Evolutionary conservation across 108 stramenopile species (phyloP), one percentile per base, ranked within the genome.

Genomic region (Cyclotella distinguenda): DNA sequence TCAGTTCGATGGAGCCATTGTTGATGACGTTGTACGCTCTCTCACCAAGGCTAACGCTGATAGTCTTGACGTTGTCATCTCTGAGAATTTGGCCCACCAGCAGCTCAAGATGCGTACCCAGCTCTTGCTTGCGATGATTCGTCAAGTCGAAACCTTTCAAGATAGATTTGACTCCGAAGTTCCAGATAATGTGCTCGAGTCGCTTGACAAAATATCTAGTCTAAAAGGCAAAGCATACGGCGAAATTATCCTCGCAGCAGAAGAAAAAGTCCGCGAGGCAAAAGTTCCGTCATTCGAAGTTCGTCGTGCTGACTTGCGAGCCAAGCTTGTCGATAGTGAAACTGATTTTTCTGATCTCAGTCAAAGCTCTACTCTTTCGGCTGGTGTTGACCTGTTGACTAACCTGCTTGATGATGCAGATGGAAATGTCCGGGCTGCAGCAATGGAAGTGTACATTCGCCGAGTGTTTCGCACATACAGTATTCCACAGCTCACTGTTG

Each of bases 381-480:
- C 90, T 61, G 97, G 97, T 48, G 97, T 97, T 35, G 97, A 97
- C 65, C 83, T 97, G 57, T 77, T 97, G 44, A 91, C 94, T 8
- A 82, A 81, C 23, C 88, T 97, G 11, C 93, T 97, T 67, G 64
- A 69, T 47, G 95, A 98, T 50, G 47, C 69, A 13, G 91, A 95
- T 66, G 58, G 66, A 23, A 49, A 47, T 15, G 84, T 98, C 23
- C 81, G 83, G 19, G 52, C 55, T 15, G 84, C 86, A 47, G 88
- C 91, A 6, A 46, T 94, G 39, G 94, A 96, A 71, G 83, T 86
- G 21, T 98, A 97, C 80, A 76, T 94, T 50, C 90, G 95, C 28
- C 94, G 97, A 54, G 89, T 98, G 39, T 98, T 97, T 89, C 93
- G 95, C 48, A 95, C 94, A 22, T 91, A 98, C 82, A 74, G 82